Conservation (phyloP, 2,329 filamentous ascomycete genomes). For the Ophiostoma ulmi region DNA sequence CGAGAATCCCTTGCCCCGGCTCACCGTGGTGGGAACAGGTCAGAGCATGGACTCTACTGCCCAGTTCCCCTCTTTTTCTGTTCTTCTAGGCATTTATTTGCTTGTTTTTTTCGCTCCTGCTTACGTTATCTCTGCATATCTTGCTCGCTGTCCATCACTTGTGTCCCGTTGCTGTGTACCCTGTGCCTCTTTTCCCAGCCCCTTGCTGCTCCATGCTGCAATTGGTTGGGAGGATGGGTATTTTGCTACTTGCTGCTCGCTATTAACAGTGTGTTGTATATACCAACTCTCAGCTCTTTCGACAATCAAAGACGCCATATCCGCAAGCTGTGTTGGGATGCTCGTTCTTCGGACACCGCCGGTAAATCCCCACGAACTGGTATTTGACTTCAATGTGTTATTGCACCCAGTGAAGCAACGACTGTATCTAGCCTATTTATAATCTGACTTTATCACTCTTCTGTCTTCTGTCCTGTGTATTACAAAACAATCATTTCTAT, state of each 20-base stretch:
- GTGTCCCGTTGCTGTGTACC: background rate
- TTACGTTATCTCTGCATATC: background rate
- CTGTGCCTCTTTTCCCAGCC: background rate
- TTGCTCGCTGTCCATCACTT: background rate
- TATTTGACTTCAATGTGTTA: background rate
- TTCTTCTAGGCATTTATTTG: background rate
- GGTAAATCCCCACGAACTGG: background rate
- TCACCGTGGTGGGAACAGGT: background rate
- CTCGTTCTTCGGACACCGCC: background rate
- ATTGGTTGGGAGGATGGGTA: background rate
- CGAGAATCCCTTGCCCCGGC: conserved; percentile 2
- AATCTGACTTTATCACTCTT: background rate
- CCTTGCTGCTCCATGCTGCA: background rate
- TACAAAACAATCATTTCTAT: background rate
- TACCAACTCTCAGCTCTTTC: background rate
- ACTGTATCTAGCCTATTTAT: background rate
- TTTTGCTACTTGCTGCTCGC: background rate
- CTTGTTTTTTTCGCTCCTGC: background rate
- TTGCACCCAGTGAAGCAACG: background rate
- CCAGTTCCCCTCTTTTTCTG: background rate
- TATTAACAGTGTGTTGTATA: background rate
- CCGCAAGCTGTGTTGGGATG: background rate
- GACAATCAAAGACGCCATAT: background rate
- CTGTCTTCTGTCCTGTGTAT: background rate
- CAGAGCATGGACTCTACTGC: background rate